Evolutionary conservation across 768 basidiomycete species (phyloP).

Genomic region (Mycena epipterygia): DNA sequence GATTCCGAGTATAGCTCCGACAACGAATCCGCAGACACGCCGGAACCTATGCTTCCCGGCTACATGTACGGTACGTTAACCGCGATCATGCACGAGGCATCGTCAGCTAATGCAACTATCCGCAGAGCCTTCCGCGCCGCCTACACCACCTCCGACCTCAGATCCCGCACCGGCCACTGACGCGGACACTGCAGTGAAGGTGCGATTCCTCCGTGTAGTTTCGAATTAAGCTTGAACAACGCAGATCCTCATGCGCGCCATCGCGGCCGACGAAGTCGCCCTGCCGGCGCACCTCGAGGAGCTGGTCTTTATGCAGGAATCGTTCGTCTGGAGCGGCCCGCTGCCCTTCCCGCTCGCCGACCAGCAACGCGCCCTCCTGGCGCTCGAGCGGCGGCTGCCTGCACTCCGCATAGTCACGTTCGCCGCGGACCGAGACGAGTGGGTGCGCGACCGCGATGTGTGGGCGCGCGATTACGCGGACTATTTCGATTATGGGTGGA

Average conservation of each 20-base stretch:
- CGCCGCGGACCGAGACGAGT: background rate
- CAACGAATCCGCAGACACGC: background rate
- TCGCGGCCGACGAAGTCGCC: background rate
- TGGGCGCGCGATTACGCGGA: background rate
- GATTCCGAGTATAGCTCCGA: background rate
- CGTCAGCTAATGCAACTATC: background rate
- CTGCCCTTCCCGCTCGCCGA: background rate
- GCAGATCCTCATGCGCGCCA: background rate
- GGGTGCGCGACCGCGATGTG: background rate
- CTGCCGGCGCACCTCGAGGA: background rate
- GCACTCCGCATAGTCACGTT: background rate
- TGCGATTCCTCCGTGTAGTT: background rate
- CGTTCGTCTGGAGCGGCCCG: background rate
- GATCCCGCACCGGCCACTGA: background rate
- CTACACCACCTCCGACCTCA: background rate
- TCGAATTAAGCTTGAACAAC: background rate
- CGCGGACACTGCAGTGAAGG: background rate
- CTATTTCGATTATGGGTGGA: background rate
- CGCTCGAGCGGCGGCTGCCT: background rate
- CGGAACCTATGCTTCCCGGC: background rate
- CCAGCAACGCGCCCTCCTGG: background rate
- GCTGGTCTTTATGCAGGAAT: background rate
- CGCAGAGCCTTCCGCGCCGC: background rate
- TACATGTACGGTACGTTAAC: background rate
- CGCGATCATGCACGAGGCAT: background rate